A percentile compares a stretch with the other conserved stretches of the same genome.
Evolutionary conservation across 2,329 filamentous ascomycete species (phyloP).

Genomic region (Scedosporium aurantiacum): DNA sequence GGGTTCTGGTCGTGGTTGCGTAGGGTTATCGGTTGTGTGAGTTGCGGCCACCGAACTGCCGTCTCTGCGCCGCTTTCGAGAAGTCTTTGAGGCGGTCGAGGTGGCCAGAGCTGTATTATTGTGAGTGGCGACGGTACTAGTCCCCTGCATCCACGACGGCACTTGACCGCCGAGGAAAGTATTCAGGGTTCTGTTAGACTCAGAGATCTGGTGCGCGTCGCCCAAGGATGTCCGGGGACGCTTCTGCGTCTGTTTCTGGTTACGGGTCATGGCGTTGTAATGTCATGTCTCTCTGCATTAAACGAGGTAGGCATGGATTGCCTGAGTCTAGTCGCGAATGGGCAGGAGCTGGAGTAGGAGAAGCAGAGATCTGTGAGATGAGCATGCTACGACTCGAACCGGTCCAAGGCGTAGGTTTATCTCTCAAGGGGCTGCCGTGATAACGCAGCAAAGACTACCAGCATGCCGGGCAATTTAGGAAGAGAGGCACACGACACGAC

Average conservation of each 20-base stretch:
- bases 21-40: not conserved
- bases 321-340: too few relatives aligned
- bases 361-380: too few relatives aligned
- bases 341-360: too few relatives aligned
- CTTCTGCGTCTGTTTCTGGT: not conserved
- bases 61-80: not conserved
- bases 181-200: not conserved
- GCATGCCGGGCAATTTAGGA: too few relatives aligned
- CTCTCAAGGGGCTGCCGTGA: too few relatives aligned
- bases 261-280: not conserved
- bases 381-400: too few relatives aligned
- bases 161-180: not conserved
- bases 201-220: not conserved
- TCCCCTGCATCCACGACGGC: not conserved
- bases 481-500: too few relatives aligned
- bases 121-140: not conserved
- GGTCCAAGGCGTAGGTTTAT: too few relatives aligned
- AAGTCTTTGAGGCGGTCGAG: not conserved
- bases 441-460: too few relatives aligned
- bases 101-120: not conserved
- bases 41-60: not conserved
- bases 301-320: too few relatives aligned
- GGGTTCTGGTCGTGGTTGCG: not conserved
- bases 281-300: not conserved
- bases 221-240: not conserved